Evolutionary conservation across 2,329 filamentous ascomycete species (phyloP).

Genomic region (Alternaria dauci): DNA sequence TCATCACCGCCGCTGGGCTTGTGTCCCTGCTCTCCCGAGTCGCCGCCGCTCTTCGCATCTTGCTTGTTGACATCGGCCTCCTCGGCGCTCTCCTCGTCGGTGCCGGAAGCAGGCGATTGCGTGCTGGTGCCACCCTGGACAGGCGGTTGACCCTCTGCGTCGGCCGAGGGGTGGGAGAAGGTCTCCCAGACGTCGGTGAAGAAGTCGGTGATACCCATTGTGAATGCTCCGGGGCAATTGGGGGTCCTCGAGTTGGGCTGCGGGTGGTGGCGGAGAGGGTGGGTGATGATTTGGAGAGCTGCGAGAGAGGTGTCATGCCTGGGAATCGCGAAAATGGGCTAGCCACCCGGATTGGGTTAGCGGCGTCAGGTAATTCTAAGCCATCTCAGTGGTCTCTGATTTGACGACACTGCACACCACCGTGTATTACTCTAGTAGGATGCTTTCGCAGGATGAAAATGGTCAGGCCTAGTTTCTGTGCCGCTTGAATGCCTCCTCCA

Average conservation of each 20-base stretch:
- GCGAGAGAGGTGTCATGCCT: constrained; percentile 23
- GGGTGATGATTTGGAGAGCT: constrained; percentile 32
- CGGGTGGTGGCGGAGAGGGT: constrained; percentile 18
- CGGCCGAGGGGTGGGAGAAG: constrained; percentile 61
- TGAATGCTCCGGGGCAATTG: constrained; percentile 45
- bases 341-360: constrained; percentile 7
- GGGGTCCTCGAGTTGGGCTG: constrained; percentile 30
- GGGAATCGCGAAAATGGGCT: constrained; percentile 36
- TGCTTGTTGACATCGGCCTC: constrained; percentile 56
- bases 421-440: background rate
- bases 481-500: constrained; percentile 71
- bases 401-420: background rate
- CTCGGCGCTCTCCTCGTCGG: constrained; percentile 53
- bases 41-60: constrained; percentile 51
- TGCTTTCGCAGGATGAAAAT: background rate
- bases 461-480: constrained; percentile 49
- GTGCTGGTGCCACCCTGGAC: constrained; percentile 51
- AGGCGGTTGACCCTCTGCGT: constrained; percentile 54
- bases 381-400: constrained; percentile 27
- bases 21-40: constrained; percentile 59
- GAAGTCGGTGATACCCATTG: constrained; percentile 71
- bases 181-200: constrained; percentile 71
- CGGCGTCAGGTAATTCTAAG: constrained; percentile 35
- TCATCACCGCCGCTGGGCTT: constrained; percentile 56
- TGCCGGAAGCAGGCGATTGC: constrained; percentile 51